Evolutionary conservation across 495 filamentous ascomycete genomes (phyloP).

Genomic region (Daldinia grandis): DNA sequence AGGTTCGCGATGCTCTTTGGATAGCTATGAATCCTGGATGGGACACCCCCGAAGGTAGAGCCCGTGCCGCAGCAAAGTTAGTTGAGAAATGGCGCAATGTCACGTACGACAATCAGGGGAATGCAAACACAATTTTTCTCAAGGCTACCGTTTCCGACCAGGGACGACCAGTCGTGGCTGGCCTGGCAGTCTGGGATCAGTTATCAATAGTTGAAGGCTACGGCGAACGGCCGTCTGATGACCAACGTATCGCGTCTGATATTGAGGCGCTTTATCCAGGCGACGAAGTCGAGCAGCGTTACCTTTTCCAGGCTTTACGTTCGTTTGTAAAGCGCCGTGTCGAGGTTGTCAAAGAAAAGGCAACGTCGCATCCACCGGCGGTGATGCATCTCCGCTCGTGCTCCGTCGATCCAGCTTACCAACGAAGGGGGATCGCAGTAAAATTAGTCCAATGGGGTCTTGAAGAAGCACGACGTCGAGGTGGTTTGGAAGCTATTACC

Average conservation of each 20-base stretch:
- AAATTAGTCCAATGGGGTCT: slow-evolving; percentile 55
- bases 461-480: slow-evolving; percentile 49
- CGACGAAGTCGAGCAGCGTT: slow-evolving; percentile 50
- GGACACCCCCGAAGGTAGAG: slow-evolving; percentile 49
- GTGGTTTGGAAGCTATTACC: slow-evolving; percentile 49
- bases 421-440: slow-evolving; percentile 51
- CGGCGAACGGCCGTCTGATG: slow-evolving; percentile 46
- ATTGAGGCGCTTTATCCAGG: slow-evolving; percentile 49
- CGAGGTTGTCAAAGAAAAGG: slow-evolving; percentile 45
- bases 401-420: slow-evolving; percentile 51
- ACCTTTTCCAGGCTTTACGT: slow-evolving; percentile 44
- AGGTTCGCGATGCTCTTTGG: slow-evolving; percentile 54
- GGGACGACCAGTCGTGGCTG: slow-evolving; percentile 44
- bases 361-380: slow-evolving; percentile 42
- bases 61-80: slow-evolving; percentile 41
- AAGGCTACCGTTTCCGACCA: slow-evolving; percentile 51
- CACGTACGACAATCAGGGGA: slow-evolving; percentile 46
- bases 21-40: slow-evolving; percentile 54
- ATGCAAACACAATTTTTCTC: slow-evolving; percentile 54
- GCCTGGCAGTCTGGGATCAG: slow-evolving; percentile 54
- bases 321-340: slow-evolving; percentile 46
- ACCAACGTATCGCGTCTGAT: slow-evolving; percentile 37
- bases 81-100: slow-evolving; percentile 44
- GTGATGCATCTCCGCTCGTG: slow-evolving; percentile 53
- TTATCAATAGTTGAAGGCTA: slow-evolving; percentile 45